Evolutionary conservation across 2,329 filamentous ascomycete species (phyloP).

Genomic region (Endothia cerciana): DNA sequence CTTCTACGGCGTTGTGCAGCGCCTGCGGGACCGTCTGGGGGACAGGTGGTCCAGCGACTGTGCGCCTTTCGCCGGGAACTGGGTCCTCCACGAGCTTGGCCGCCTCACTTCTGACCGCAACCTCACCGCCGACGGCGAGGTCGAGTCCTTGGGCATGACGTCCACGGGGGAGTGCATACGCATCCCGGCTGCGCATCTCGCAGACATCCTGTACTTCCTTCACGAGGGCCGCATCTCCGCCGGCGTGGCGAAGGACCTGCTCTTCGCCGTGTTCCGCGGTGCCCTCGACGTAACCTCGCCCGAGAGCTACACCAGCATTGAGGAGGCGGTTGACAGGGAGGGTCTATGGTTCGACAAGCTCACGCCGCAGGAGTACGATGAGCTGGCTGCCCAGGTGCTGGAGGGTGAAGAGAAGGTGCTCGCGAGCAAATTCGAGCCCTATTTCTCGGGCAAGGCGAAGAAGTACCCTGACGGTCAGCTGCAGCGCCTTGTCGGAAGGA

Average conservation of each 20-base stretch:
- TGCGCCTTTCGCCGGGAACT: conserved; percentile 59
- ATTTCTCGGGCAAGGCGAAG: conserved; percentile 33
- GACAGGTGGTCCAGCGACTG: conserved; percentile 36
- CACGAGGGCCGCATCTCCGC: conserved; percentile 55
- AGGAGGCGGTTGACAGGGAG: conserved; percentile 49
- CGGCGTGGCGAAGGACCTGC: conserved; percentile 61
- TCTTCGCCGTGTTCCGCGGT: conserved; percentile 56
- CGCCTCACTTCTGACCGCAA: conserved; percentile 61
- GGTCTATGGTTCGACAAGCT: conserved; percentile 61
- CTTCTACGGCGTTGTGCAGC: conserved; percentile 69
- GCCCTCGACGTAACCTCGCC: conserved; percentile 38
- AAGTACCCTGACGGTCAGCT: conserved; percentile 61
- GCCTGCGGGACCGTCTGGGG: conserved; percentile 41
- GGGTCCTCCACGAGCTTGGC: conserved; percentile 77
- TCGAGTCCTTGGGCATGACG: conserved; percentile 38
- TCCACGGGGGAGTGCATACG: conserved; percentile 51
- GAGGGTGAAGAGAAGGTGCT: conserved; percentile 52
- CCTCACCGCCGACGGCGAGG: conserved; percentile 25
- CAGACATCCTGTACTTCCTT: conserved; percentile 55
- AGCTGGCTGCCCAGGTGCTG: conserved; percentile 49
- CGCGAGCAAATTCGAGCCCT: conserved; percentile 46
- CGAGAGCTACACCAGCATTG: conserved; percentile 43
- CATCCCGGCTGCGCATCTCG: conserved; percentile 51
- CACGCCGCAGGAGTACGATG: conserved; percentile 49
- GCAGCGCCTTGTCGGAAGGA: conserved; percentile 63